Conservation (phyloP, 257 asterid species). For the Apocynum venetum region DNA sequence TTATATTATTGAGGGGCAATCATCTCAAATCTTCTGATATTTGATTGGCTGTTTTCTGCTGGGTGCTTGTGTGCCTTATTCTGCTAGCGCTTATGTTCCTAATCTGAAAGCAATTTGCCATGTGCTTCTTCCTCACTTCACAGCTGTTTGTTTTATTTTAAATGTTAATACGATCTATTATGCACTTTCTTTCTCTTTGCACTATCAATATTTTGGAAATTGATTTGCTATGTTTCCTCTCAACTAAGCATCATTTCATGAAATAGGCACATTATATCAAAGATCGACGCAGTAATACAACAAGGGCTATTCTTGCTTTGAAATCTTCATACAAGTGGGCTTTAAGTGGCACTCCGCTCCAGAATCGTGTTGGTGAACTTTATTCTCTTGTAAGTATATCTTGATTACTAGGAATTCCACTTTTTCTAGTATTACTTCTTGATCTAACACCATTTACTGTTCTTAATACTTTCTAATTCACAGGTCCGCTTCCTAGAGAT, state of each 20-base stretch:
- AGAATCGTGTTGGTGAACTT: conserved; percentile 95
- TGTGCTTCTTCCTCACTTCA: neutral
- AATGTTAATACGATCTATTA: neutral
- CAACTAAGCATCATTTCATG: conserved; percentile 3
- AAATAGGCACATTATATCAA: conserved; percentile 86
- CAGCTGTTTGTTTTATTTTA: neutral
- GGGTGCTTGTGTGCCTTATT: neutral
- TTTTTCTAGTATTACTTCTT: neutral
- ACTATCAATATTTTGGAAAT: neutral
- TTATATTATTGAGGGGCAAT: neutral
- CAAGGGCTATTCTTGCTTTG: conserved; percentile 78
- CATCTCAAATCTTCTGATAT: neutral
- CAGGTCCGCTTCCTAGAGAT: conserved; percentile 94
- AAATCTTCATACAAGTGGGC: conserved; percentile 89
- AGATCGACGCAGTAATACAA: conserved; percentile 77
- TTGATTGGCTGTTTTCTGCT: neutral
- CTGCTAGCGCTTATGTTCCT: neutral
- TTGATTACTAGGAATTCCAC: neutral
- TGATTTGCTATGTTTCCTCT: neutral
- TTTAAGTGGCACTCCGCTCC: conserved; percentile 97
- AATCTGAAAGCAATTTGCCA: neutral
- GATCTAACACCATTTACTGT: neutral
- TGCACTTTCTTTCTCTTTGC: neutral
- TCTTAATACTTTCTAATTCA: neutral
- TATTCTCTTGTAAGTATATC: conserved; percentile 83